Evolutionary conservation across 2,329 filamentous ascomycete species (phyloP), one percentile per base, ranked within the genome.

Genomic region (Cryphonectria parasitica): DNA sequence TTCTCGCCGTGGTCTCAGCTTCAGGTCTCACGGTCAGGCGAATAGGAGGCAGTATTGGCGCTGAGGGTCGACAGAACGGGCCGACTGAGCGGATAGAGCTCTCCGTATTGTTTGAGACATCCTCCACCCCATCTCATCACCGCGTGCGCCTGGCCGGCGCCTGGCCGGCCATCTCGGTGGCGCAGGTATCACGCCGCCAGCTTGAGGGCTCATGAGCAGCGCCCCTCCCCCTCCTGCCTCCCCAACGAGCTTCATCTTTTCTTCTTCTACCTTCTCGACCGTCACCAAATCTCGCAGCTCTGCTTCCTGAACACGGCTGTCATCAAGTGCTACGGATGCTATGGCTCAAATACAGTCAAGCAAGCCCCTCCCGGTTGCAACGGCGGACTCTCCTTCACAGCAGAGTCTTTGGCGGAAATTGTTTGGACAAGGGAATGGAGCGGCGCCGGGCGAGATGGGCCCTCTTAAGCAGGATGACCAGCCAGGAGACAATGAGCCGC

Each of bases 291-390:
- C 31, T 58, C n/a, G 61, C n/a, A 19, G 52, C 39, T 41, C 28
- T 39, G 11, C 52, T 45, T 58, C 15, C 58, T 34, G 49, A 31
- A 45, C 45, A 36, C 43, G n/a, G 60, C 58, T 66, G 41, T 28
- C 17, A 25, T 39, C 45, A 41, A 56, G 43, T 11, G 19, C 52
- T 31, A 36, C 71, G 28, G 34, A 45, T 58, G 49, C 68, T 73
- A 79, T 79, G 78, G 76, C 77, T 74, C 75, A 77, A 74, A 67
- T 71, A 56, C 74, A 74, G 19, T 43, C 71, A 54, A 68, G 73
- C 17, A 69, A 71, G 41, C 71, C 71, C 56, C 73, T 72, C 64
- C 65, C 72, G 45, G 65, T 63, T 56, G 68, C 75, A 61, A 54
- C 75, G 66, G 58, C 69, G 41, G 71, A 75, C 67, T 62, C 69